Evolutionary conservation across 371 early-diverging fungal species (phyloP), one percentile per base, ranked within the genome.

Genomic region (Rhizopus microsporus): DNA sequence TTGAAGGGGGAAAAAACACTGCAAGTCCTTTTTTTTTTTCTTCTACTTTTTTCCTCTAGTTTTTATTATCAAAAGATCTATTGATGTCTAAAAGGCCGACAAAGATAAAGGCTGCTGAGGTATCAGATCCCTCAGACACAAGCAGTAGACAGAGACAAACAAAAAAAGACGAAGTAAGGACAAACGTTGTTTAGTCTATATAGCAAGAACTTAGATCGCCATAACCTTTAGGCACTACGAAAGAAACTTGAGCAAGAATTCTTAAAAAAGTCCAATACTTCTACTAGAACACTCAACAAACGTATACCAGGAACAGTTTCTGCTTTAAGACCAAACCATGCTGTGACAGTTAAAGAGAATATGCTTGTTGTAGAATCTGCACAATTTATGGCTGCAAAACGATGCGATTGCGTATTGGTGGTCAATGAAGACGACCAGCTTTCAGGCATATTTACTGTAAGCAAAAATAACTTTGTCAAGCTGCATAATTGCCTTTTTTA

Each of bases 341-440:
- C 98, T 9, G 79, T 97, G 60, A 96, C 94, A 4, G 92, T 95
- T 48, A 84, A 89, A 51, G 94, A 96, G 51, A 85, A 85, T 12
- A 87, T 94, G 64, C 80, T 89, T 31, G 93, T 97, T 35, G 85
- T 91, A 40, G 95, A 97, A 69, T 95, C 95, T 0, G 91, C 97
- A 16, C 97, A 94, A 74, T 81, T 95, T 43, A 96, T 98, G 97
- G 95, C 98, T n/a, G 97, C 97, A 35, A 96, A 95, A 73, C 82
- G 97, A n/a, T 88, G 92, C 15, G 97, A 98, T 71, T 94, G 95
- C 64, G 93, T 90, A 53, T 78, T 96, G 9, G 93, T 93, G 13
- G 91, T 95, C n/a, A 90, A 94, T 70, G 84, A 86, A 33, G 90
- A 96, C 33, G 93, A 95, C 62, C 91, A 92, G 56, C 81, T 98